A percentile compares a stretch with the other conserved stretches of the same genome.
Conservation (phyloP, 371 early-diverging fungal genomes). For the Umbelopsis sp. region DNA sequence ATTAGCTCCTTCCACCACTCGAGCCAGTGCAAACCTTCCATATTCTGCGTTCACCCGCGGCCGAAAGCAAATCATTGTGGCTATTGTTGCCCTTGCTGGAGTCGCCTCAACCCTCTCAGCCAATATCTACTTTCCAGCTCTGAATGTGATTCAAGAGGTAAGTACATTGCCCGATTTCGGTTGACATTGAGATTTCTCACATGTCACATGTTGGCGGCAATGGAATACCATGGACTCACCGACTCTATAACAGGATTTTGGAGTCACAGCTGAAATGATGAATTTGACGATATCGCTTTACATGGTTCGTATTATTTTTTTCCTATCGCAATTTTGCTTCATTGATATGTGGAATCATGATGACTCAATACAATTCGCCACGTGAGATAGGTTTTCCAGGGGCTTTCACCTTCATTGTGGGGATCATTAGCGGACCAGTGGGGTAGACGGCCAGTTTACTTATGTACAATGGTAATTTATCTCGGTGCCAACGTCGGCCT, state of each 20-base stretch:
- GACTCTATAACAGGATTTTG: background rate
- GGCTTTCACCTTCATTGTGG: conserved; percentile 56
- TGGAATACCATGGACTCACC: no score
- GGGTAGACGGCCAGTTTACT: conserved; percentile 65
- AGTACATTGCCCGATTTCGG: background rate
- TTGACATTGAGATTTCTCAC: no score
- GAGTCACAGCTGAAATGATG: background rate
- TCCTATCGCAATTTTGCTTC: background rate
- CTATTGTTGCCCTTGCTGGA: conserved; percentile 30
- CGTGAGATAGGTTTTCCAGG: conserved; percentile 29
- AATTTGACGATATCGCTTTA: conserved; percentile 1
- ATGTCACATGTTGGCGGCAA: no score
- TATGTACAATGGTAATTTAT: conserved; percentile 59
- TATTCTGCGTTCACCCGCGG: background rate
- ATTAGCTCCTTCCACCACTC: background rate
- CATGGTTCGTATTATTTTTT: background rate
- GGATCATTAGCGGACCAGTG: conserved; percentile 62
- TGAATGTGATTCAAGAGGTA: conserved; percentile 30
- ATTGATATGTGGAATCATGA: background rate
- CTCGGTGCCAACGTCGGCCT: conserved; percentile 60
- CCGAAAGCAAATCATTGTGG: conserved; percentile 15
- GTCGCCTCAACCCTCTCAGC: conserved; percentile 30
- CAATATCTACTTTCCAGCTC: conserved; percentile 32
- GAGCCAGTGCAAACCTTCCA: background rate
- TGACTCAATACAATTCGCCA: background rate